A percentile compares a stretch with the other conserved stretches of the same genome.
Conservation (phyloP, 2,329 filamentous ascomycete species). For the Trichoderma harzianum region DNA sequence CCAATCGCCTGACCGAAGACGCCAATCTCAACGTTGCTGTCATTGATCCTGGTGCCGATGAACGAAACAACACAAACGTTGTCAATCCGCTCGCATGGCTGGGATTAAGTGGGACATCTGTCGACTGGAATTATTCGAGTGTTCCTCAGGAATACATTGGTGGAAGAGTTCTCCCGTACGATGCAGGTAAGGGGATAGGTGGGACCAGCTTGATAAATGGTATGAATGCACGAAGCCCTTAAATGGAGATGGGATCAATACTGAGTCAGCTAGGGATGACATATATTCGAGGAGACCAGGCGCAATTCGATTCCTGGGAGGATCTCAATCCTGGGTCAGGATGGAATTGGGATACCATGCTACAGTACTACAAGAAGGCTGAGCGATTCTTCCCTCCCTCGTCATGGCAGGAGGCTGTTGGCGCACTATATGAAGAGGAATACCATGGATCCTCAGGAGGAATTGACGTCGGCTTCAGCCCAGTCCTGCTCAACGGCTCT, state of each 20-base stretch:
- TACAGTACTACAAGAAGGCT: slow-evolving; percentile 39
- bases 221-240: slow-evolving; percentile 14
- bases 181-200: slow-evolving; percentile 38
- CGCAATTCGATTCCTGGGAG: slow-evolving; percentile 33
- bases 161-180: slow-evolving; percentile 33
- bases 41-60: slow-evolving; percentile 26
- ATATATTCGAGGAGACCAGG: slow-evolving; percentile 42
- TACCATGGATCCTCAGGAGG: slow-evolving; percentile 36
- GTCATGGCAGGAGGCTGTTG: slow-evolving; percentile 32
- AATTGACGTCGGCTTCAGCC: slow-evolving; percentile 37
- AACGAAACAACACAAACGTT: slow-evolving; percentile 19
- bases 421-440: slow-evolving; percentile 33
- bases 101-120: slow-evolving; percentile 25
- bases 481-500: slow-evolving; percentile 32
- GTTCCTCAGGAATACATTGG: slow-evolving; percentile 30
- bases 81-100: slow-evolving; percentile 25
- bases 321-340: slow-evolving; percentile 27
- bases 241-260: neutral
- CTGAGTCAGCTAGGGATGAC: slow-evolving; percentile 37
- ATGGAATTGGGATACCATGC: slow-evolving; percentile 28
- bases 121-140: slow-evolving; percentile 37
- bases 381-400: slow-evolving; percentile 36
- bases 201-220: slow-evolving; percentile 42
- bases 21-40: slow-evolving; percentile 24
- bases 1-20: slow-evolving; percentile 26